phyloP scores from a whole-genome alignment of 176 grass and related monocot species.

The Eragrostis nindensis region DNA sequence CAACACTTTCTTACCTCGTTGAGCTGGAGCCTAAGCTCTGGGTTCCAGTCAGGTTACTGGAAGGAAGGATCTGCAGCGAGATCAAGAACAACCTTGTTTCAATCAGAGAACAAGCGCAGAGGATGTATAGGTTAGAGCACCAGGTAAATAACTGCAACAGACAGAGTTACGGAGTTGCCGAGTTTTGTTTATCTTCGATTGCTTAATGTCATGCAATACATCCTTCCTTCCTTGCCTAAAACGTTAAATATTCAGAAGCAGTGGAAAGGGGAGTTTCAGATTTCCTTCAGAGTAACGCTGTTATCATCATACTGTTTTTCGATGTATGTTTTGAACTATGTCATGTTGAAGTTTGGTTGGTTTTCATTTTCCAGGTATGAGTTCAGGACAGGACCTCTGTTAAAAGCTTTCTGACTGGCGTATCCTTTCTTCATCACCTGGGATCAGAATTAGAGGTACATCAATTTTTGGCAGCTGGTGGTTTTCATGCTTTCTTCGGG shows the following conservation, averaged over 20 bases:
- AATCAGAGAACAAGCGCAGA: slow-evolving; percentile 78
- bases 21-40: slow-evolving; percentile 89
- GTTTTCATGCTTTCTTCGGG: neutral
- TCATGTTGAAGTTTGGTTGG: neutral
- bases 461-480: neutral
- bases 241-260: neutral
- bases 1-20: slow-evolving; percentile 66
- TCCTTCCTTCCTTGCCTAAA: neutral
- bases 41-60: slow-evolving; percentile 75
- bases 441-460: neutral
- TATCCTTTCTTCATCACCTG: neutral
- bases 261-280: no score
- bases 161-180: no score
- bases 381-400: neutral
- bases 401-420: slow-evolving; percentile 19
- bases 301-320: neutral
- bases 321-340: neutral
- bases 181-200: neutral
- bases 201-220: no score
- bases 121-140: slow-evolving; percentile 53
- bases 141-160: slow-evolving; percentile 4
- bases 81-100: slow-evolving; percentile 74
- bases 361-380: slow-evolving; percentile 11
- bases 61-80: slow-evolving; percentile 84
- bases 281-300: neutral